Base-by-base conservation (phyloP, 495 filamentous ascomycete genomes). In the Aspergillus baeticus region DNA sequence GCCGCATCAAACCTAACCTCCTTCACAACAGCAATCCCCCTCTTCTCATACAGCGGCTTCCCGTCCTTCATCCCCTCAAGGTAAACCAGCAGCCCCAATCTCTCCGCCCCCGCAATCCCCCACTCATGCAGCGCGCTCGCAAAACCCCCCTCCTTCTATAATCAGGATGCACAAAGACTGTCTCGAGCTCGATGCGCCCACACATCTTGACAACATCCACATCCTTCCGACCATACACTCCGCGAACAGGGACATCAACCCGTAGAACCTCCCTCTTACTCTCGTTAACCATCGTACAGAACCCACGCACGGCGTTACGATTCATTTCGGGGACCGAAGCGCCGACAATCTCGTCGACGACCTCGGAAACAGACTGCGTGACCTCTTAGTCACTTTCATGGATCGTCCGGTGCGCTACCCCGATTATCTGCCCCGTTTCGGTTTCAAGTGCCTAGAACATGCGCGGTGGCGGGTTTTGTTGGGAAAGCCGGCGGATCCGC, bases 31-130 rank as follows among this genome's bases (percentile, higher is more conserved):
- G 71, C 60, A 68, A 81, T 86, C 8, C 84, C 84, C 58, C 75
- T 61, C 56, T 74, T 76, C 45, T 75, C 51, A 68, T 87, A 87
- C n/a, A 87, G 21, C 10, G 68, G 65, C 34, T 69, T 68, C 8
- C 83, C 83, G 8, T 69, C 70, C 6, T 71, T 75, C 31, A 81
- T 81, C 0, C 80, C 77, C 53, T 85, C 82, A 5, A 87, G 60
- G 66, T 79, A 87, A 5, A 78, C 63, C 43, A 74, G 70, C 21
- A 69, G 57, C 0, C 73, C 71, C 14, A 65, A 70, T 17, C 68
- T 63, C 65, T 86, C 83, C 6, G 80, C 82, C 60, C 69, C 70
- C 22, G 68, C 59, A 6, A 77, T 54, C 0, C 82, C 82, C 73
- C 77, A 81, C 33, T 67, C 58, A 36, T 86, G 47, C 13, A 87